Evolutionary conservation across 441 rosid species (phyloP), one percentile per base, ranked within the genome.

Genomic region (Erysimum pusillum): DNA sequence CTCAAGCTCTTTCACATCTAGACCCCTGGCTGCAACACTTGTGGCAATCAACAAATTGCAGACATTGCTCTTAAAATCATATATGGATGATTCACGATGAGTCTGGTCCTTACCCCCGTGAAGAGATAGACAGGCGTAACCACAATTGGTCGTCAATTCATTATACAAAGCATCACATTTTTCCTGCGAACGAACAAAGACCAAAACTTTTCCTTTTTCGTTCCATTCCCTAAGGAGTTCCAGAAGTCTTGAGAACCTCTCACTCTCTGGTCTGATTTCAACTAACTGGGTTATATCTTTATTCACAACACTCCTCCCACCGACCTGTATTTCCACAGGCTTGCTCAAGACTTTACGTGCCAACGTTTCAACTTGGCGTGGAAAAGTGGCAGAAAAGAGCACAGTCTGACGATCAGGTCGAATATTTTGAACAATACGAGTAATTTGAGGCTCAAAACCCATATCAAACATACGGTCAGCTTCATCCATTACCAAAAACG

Each of bases 391-490:
- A 81, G 97, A 92, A 74, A 94, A 94, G 8, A 94, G 89, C 10
- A 90, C 93, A 77, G 98, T 94, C 81, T 94, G 96, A 52, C 91
- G 95, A 66, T 88, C 96, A 49, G 97, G 95, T 41, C 89, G 86
- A 67, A 92, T 94, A 80, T 92, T 92, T 74, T 94, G 97, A 65
- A 94, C 90, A 74, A 91, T 90, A 69, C 98, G 83, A 61, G 94
- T 89, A 32, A 92, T 94, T 68, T 92, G 99, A 63, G 98, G 97
- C 81, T 92, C 98, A 81, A 92, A 91, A 15, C 99, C 97, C 97
- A 91, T 88, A 86, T 94, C 99, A 79, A 92, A 92, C 99, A 94
- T 94, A 65, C 97, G 82, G 80, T 92, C 99, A 13, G 98, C 98
- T 85, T 94, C 98, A 79, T 94, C 97, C 97, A 94, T 87, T 48